A percentile compares a stretch with the other conserved stretches of the same genome.
phyloP scores from a whole-genome alignment of 2,329 filamentous ascomycete species.

The Pseudonectria foliicola region DNA sequence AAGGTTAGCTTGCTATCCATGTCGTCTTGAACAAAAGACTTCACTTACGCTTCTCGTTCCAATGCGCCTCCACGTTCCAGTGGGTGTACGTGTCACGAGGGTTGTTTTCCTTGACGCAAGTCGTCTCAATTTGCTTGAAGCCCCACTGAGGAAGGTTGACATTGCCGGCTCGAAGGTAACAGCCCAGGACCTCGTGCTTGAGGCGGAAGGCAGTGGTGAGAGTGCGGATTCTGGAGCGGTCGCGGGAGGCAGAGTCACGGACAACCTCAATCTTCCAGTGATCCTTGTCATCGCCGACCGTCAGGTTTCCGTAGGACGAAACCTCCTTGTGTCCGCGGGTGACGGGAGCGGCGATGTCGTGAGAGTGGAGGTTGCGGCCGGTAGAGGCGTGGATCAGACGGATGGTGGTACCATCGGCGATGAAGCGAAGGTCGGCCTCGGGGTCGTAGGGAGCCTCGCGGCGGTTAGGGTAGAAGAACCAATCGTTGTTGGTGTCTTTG shows the following conservation, averaged over 20 bases:
- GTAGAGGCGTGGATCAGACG: slow-evolving; percentile 92
- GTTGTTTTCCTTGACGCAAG: slow-evolving; percentile 88
- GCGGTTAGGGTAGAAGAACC: slow-evolving; percentile 97
- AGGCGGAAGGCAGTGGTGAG: slow-evolving; percentile 90
- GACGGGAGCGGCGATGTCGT: slow-evolving; percentile 80
- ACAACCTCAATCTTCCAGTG: slow-evolving; percentile 95
- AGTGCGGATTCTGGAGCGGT: slow-evolving; percentile 79
- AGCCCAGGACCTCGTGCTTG: slow-evolving; percentile 72
- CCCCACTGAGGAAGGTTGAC: slow-evolving; percentile 98
- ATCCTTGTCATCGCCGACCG: slow-evolving; percentile 93
- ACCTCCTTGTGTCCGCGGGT: slow-evolving; percentile 89
- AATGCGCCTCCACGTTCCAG: slow-evolving; percentile 97
- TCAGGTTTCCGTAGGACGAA: slow-evolving; percentile 91
- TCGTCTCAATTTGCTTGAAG: slow-evolving; percentile 99
- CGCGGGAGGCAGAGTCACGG: slow-evolving; percentile 77
- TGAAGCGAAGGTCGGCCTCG: slow-evolving; percentile 61
- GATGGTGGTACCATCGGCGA: slow-evolving; percentile 70
- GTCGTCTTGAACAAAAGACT: neutral
- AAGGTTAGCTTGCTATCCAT: slow-evolving; percentile 7
- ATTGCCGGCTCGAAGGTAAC: slow-evolving; percentile 92
- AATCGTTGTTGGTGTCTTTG: slow-evolving; percentile 99
- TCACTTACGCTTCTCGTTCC: slow-evolving; percentile 80
- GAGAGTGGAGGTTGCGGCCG: slow-evolving; percentile 93
- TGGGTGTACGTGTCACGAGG: slow-evolving; percentile 91
- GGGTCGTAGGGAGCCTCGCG: slow-evolving; percentile 64